Conservation (phyloP, 805 yeast genomes). For the Ogataea methanolica region DNA sequence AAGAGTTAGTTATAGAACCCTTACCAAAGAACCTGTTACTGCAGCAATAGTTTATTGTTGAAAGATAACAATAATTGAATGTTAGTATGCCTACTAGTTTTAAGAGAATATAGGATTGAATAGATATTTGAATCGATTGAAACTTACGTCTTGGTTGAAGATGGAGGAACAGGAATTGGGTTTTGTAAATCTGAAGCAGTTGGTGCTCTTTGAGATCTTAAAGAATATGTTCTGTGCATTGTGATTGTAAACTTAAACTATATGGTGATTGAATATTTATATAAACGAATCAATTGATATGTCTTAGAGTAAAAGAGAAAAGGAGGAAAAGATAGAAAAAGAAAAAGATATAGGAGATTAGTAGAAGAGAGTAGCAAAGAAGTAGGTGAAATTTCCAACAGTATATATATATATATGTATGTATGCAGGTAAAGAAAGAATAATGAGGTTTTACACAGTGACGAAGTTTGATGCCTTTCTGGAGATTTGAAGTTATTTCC, state of each 20-base stretch:
- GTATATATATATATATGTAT: neutral
- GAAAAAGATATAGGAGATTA: neutral
- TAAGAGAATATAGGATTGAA: neutral
- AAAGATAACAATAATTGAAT: neutral
- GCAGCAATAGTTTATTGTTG: neutral
- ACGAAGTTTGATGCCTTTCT: too few relatives aligned
- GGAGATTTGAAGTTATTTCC: too few relatives aligned
- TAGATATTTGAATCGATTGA: neutral
- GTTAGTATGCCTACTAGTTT: neutral
- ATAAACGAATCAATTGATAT: neutral
- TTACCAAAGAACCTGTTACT: conserved; percentile 74
- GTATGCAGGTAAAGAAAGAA: neutral
- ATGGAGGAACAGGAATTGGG: conserved; percentile 94
- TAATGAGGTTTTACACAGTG: too few relatives aligned
- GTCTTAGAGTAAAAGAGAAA: neutral
- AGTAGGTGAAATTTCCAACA: neutral
- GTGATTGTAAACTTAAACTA: conserved; percentile 6
- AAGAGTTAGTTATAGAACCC: conserved; percentile 47
- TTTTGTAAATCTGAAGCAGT: conserved; percentile 92
- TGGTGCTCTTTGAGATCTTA: conserved; percentile 94
- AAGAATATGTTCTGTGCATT: conserved; percentile 98
- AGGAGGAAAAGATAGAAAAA: neutral
- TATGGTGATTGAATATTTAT: neutral
- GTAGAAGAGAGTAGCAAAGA: neutral
- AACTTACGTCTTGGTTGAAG: conserved; percentile 64